phyloP scores from a whole-genome alignment of 1,139 yeast species.

The Lodderomyces orthopsilosis region DNA sequence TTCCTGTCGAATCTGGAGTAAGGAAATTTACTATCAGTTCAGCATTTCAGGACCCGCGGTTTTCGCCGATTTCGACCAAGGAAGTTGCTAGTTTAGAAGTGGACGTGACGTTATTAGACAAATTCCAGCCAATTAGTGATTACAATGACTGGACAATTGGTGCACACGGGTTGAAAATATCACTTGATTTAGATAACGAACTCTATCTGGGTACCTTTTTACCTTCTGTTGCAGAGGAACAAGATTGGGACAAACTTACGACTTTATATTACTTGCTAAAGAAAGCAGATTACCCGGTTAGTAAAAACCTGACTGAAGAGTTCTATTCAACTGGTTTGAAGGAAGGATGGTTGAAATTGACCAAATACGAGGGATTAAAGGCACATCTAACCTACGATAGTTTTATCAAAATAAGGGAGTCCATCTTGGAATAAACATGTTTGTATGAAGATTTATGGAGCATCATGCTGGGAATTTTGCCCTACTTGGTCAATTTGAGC shows the following conservation, averaged over 20 bases:
- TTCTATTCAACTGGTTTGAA: conserved; percentile 31
- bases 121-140: conserved; percentile 51
- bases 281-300: conserved; percentile 55
- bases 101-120: conserved; percentile 62
- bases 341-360: conserved; percentile 37
- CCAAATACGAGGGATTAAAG: conserved; percentile 41
- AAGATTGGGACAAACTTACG: conserved; percentile 72
- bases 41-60: conserved; percentile 74
- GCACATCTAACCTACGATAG: conserved; percentile 26
- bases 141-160: conserved; percentile 81
- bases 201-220: conserved; percentile 72
- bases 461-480: too few relatives aligned
- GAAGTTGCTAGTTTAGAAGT: conserved; percentile 52
- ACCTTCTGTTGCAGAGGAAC: conserved; percentile 90
- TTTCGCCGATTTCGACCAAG: conserved; percentile 53
- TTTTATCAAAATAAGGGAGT: conserved; percentile 17
- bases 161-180: conserved; percentile 70
- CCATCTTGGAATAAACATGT: not conserved
- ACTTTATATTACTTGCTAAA: conserved; percentile 68
- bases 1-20: conserved; percentile 55
- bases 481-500: too few relatives aligned
- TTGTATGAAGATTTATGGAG: too few relatives aligned
- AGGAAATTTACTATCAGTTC: conserved; percentile 62
- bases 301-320: conserved; percentile 17
- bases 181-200: conserved; percentile 35